Percentiles rank a stretch among this genome's conserved stretches.
These are phyloP conservation scores for Yamadazyma blattariae DNA, from an alignment of 1,139 yeast genomes.

Conservation along the genomic window DNA sequence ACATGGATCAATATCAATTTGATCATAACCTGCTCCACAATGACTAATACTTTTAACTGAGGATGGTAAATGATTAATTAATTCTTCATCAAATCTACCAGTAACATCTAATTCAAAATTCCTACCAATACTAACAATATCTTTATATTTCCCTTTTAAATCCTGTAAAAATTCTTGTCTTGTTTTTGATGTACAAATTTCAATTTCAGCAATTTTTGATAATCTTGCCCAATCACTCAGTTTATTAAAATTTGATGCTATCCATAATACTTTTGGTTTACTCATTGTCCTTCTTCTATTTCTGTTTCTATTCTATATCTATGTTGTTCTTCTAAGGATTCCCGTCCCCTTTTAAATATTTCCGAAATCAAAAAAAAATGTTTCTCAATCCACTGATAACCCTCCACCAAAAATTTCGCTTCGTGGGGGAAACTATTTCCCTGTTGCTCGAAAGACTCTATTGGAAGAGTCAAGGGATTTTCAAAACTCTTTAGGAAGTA, in stretches of 20 bases:
- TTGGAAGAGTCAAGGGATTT: no score
- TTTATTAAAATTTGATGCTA: conserved; percentile 54
- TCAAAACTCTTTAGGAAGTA: no score
- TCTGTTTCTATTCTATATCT: no score
- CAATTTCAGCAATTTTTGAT: conserved; percentile 46
- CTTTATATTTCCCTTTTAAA: conserved; percentile 45
- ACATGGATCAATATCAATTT: conserved; percentile 57
- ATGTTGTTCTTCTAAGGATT: no score
- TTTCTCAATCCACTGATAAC: no score
- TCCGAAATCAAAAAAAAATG: no score
- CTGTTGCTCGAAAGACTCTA: no score
- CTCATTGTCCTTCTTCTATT: conserved; percentile 3
- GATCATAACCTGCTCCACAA: conserved; percentile 95
- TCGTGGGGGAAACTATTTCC: no score
- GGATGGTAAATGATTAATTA: conserved; percentile 57
- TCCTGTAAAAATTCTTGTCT: conserved; percentile 53
- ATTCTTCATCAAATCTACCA: conserved; percentile 76
- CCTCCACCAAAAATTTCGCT: no score
- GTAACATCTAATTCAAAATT: conserved; percentile 49
- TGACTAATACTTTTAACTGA: conserved; percentile 67
- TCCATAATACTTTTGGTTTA: conserved; percentile 55
- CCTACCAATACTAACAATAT: conserved; percentile 49
- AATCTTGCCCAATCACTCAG: conserved; percentile 55
- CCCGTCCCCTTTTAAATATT: no score
- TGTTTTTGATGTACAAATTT: conserved; percentile 40